Percentiles rank a stretch among this genome's conserved stretches.
These are phyloP conservation scores for Mallotus japonicus DNA, from an alignment of 441 rosid species.

Conservation along the genomic window DNA sequence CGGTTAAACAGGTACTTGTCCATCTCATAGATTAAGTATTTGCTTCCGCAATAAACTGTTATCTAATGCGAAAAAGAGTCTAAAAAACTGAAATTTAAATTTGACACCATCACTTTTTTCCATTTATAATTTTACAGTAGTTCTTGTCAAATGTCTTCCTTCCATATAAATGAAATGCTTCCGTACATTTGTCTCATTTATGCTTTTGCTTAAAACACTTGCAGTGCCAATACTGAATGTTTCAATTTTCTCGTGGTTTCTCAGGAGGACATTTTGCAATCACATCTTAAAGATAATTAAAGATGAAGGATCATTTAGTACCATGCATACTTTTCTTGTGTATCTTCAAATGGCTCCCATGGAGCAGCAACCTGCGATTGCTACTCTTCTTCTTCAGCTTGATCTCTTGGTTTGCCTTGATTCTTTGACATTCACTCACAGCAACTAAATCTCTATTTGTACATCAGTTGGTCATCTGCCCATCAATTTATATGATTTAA, in stretches of 20 bases:
- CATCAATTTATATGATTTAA: conserved; percentile 15
- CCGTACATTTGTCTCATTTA: too few relatives aligned
- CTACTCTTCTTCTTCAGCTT: conserved; percentile 68
- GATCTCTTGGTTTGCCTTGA: conserved; percentile 55
- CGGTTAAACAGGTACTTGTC: conserved; percentile 51
- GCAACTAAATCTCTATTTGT: background rate
- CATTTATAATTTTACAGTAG: background rate
- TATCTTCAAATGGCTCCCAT: conserved; percentile 76
- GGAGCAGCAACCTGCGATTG: conserved; percentile 56
- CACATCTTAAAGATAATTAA: conserved; percentile 49
- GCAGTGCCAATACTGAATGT: background rate
- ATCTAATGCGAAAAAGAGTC: background rate
- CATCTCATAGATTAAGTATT: background rate
- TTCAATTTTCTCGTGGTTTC: conserved; percentile 18
- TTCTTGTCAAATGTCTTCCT: background rate
- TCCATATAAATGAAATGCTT: background rate
- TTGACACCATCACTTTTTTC: background rate
- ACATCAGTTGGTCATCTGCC: conserved; percentile 4
- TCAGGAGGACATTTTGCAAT: conserved; percentile 53
- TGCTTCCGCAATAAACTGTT: background rate
- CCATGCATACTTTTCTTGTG: conserved; percentile 68
- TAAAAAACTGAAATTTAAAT: too few relatives aligned
- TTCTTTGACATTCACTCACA: conserved; percentile 7
- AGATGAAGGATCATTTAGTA: conserved; percentile 64
- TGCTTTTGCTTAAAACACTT: background rate